Evolutionary conservation across 805 yeast genomes (phyloP).

Genomic region (Sugiyamaella valdiviana): DNA sequence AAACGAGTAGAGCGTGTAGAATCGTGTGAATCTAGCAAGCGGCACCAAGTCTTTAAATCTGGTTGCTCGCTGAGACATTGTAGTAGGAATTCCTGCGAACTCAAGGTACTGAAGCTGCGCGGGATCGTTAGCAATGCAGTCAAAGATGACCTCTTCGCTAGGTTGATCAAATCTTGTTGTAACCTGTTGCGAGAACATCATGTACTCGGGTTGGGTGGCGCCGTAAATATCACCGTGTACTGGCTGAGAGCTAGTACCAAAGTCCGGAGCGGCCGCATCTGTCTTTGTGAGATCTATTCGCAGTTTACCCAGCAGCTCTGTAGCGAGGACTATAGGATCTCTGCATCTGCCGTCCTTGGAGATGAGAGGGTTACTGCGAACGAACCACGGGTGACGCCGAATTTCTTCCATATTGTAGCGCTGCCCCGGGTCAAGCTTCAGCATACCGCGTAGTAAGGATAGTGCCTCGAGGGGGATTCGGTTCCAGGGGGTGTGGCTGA

Average conservation of each 20-base stretch:
- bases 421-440: constrained; percentile 43
- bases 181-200: constrained; percentile 11
- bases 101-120: constrained; percentile 41
- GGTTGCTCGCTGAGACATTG: constrained; percentile 18
- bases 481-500: constrained; percentile 49
- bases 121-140: constrained; percentile 45
- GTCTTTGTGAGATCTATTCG: constrained; percentile 34
- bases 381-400: constrained; percentile 51
- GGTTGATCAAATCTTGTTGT: constrained; percentile 24
- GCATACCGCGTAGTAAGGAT: constrained; percentile 46
- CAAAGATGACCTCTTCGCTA: constrained; percentile 11
- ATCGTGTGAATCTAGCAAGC: constrained; percentile 45
- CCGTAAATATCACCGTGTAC: not conserved
- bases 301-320: constrained; percentile 45
- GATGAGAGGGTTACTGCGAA: constrained; percentile 39
- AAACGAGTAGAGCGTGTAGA: constrained; percentile 42
- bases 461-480: constrained; percentile 43
- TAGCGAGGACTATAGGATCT: constrained; percentile 47
- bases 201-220: not conserved
- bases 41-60: constrained; percentile 26
- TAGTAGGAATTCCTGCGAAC: constrained; percentile 11
- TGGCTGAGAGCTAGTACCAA: constrained; percentile 11
- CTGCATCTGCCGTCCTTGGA: constrained; percentile 45
- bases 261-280: not conserved
- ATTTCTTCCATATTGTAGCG: constrained; percentile 41